phyloP scores from a whole-genome alignment of 2,329 filamentous ascomycete genomes.

The Aspergillus jensenii region DNA sequence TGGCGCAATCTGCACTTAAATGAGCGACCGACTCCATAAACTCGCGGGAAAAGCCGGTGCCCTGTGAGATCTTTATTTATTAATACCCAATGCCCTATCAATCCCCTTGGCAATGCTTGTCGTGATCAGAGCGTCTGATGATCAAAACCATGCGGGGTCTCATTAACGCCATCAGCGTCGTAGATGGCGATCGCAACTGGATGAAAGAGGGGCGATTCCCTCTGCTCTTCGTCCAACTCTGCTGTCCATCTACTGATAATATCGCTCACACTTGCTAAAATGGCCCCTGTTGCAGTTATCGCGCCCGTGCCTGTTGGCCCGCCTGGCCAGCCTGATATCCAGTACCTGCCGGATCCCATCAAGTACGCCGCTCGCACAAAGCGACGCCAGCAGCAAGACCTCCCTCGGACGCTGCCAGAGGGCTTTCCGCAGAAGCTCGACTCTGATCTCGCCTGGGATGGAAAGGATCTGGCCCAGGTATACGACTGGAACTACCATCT shows the following conservation, averaged over 20 bases:
- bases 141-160: neutral
- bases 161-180: neutral
- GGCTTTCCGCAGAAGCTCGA: conserved; percentile 44
- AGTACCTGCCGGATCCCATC: conserved; percentile 27
- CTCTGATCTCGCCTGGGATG: conserved; percentile 51
- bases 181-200: neutral
- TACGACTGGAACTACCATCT: conserved; percentile 46
- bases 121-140: neutral
- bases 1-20: neutral
- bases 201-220: neutral
- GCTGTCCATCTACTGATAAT: neutral
- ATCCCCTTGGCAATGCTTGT: neutral
- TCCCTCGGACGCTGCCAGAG: conserved; percentile 32
- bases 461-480: conserved; percentile 34
- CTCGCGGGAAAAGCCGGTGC: too few species aligned
- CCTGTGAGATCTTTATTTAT: too few species aligned
- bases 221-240: neutral
- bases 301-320: conserved; percentile 1
- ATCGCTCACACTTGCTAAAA: neutral
- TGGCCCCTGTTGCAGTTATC: neutral
- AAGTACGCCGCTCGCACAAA: conserved; percentile 25
- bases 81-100: too few species aligned
- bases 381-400: conserved; percentile 21
- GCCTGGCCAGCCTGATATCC: conserved; percentile 29
- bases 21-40: neutral